phyloP scores from a whole-genome alignment of 768 basidiomycete genomes.

The Phallus indusiatus region DNA sequence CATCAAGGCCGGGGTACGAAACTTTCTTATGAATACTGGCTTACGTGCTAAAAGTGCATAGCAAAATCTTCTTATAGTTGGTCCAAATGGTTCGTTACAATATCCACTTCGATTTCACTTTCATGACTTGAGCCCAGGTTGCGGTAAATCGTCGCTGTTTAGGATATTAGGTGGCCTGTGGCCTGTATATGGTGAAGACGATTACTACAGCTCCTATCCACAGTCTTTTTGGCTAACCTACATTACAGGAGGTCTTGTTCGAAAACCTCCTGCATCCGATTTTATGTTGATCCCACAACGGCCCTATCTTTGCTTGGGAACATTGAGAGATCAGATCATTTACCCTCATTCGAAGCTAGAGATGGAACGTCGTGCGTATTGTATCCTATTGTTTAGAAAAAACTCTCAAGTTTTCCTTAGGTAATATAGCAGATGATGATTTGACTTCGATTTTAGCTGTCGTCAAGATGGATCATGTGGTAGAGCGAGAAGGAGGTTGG shows the following conservation, averaged over 20 bases:
- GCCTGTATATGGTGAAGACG: slow-evolving; percentile 54
- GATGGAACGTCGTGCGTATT: slow-evolving; percentile 63
- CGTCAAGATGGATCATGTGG: slow-evolving; percentile 78
- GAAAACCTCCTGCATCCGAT: slow-evolving; percentile 78
- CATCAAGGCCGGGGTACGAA: slow-evolving; percentile 73
- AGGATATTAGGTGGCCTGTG: slow-evolving; percentile 95
- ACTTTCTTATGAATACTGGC: neutral
- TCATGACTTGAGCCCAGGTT: slow-evolving; percentile 33
- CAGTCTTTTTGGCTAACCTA: neutral
- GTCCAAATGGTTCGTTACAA: slow-evolving; percentile 66
- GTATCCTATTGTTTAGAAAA: neutral
- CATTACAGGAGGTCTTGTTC: slow-evolving; percentile 55
- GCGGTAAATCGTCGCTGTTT: slow-evolving; percentile 87
- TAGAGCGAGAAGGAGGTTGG: slow-evolving; percentile 97
- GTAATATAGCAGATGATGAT: slow-evolving; percentile 66
- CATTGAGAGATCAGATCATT: slow-evolving; percentile 90
- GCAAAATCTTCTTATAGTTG: slow-evolving; percentile 90
- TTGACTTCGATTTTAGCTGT: slow-evolving; percentile 60
- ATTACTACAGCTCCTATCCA: neutral
- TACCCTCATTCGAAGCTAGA: slow-evolving; percentile 81
- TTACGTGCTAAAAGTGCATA: slow-evolving; percentile 23
- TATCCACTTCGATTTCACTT: neutral
- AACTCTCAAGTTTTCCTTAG: slow-evolving; percentile 22
- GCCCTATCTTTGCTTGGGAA: slow-evolving; percentile 90
- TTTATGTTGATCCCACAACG: slow-evolving; percentile 96